Percentiles rank a stretch among this genome's conserved stretches.
Evolutionary conservation across 257 asterid species (phyloP).

Genomic region (Craterostigma plantagineum): DNA sequence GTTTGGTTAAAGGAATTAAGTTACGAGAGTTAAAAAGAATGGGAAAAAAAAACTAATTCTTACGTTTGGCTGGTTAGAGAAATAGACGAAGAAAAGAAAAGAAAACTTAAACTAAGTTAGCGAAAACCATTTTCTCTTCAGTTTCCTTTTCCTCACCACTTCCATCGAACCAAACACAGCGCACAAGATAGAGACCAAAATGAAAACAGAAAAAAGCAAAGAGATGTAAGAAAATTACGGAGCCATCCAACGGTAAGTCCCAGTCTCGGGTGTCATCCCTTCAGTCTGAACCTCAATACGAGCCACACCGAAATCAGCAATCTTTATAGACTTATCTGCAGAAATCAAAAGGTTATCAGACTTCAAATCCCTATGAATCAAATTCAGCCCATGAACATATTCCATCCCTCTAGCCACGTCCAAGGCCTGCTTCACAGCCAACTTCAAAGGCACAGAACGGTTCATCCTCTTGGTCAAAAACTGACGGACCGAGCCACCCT

Average conservation of each 20-base stretch:
- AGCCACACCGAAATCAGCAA: constrained; percentile 97
- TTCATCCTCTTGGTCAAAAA: constrained; percentile 71
- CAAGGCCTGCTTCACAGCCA: constrained; percentile 97
- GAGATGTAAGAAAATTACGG: constrained; percentile 79
- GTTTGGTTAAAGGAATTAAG: no score
- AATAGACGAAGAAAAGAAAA: no score
- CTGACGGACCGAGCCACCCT: constrained; percentile 94
- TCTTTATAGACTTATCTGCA: constrained; percentile 85
- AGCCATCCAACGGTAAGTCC: constrained; percentile 99
- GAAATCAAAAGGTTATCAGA: constrained; percentile 87
- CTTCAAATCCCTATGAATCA: constrained; percentile 88
- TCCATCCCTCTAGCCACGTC: constrained; percentile 99
- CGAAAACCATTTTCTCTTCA: no score
- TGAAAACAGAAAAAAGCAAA: not conserved
- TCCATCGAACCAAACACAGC: not conserved
- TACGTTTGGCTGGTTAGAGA: no score
- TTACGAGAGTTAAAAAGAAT: no score
- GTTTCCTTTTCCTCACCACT: no score
- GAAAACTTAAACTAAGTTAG: no score
- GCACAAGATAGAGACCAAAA: no score
- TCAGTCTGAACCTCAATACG: constrained; percentile 96
- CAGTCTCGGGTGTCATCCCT: constrained; percentile 99
- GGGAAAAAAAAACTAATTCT: no score
- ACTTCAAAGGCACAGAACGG: constrained; percentile 74
- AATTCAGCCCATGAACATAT: constrained; percentile 75